Percentiles rank a stretch among this genome's conserved stretches.
Conservation (phyloP, 2,329 filamentous ascomycete species). For the Alternaria brassicae region DNA sequence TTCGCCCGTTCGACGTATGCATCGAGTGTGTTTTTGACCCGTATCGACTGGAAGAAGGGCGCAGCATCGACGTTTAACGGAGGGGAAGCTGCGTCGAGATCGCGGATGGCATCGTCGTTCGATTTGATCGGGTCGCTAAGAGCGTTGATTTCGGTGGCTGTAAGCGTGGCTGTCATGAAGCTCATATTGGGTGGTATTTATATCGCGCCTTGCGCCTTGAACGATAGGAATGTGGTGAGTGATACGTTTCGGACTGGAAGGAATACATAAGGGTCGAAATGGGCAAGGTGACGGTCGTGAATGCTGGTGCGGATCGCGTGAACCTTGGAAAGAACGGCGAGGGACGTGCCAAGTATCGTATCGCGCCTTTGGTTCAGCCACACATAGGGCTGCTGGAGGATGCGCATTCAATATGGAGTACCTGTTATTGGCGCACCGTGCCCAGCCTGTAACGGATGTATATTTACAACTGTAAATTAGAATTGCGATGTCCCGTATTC, state of each 20-base stretch:
- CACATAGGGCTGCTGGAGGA: not conserved
- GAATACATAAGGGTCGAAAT: constrained; percentile 28
- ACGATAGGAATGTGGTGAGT: constrained; percentile 17
- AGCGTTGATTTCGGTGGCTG: constrained; percentile 29
- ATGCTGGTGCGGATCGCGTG: constrained; percentile 20
- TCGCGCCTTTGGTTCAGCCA: not conserved
- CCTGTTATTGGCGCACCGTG: not conserved
- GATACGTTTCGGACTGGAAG: constrained; percentile 11
- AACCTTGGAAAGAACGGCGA: constrained; percentile 17
- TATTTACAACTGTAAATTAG: not conserved
- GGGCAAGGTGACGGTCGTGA: constrained; percentile 25
- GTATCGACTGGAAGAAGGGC: constrained; percentile 25
- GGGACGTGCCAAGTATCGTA: constrained; percentile 19
- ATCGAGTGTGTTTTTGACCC: constrained; percentile 44
- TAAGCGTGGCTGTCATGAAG: constrained; percentile 34
- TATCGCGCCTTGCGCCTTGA: constrained; percentile 27
- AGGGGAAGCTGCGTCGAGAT: constrained; percentile 15
- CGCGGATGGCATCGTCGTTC: constrained; percentile 21
- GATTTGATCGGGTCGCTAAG: constrained; percentile 31
- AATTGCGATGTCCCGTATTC: not conserved
- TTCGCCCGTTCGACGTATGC: constrained; percentile 29
- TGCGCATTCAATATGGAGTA: not conserved
- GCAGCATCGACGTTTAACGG: not conserved
- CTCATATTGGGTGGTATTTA: constrained; percentile 34
- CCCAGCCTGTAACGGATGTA: not conserved